Evolutionary conservation across 2,329 filamentous ascomycete species (phyloP), one percentile per base, ranked within the genome.

Genomic region (Sarocladium kiliense): DNA sequence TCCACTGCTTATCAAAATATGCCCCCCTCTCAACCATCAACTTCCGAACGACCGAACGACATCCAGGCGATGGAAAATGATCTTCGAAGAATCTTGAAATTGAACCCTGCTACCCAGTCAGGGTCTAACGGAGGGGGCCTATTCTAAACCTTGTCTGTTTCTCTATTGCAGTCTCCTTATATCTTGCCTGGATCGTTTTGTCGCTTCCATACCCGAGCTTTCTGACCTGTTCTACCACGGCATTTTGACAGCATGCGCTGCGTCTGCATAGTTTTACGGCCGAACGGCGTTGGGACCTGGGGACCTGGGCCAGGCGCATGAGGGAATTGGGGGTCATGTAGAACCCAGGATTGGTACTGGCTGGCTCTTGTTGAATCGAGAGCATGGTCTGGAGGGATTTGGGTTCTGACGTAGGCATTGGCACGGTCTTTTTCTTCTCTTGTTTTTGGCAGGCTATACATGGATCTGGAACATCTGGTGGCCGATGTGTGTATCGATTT

Each of bases 21-120:
- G 12, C 19, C 49, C 18, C 21, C 25, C 25, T 25, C 41, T 3
- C 54, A 55, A 58, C 60, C 30, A 54, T 56, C 26, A 59, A 54
- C 27, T 55, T 21, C 49, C 34, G 26, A 45, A 47, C 37, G 18
- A 12, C 6, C 54, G 61, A 59, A 59, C n/a, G 71, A 76, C 54
- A 63, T 81, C 36, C 64, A 74, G 44, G 71, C 72, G 11, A 78
- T 82, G 73, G 80, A 83, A 61, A 75, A 81, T 53, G 74, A 74
- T 59, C 74, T 83, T 55, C 74, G 79, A 49, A 74, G 77, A 56
- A 75, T 82, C 54, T 69, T 83, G 58, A 82, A 81, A 57, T 57
- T 75, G 26, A 68, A 73, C 56, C 53, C 68, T 54, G 56, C 61
- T 11, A 9, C 23, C 14, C 44, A 49, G 19, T 11, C 9, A 19